Evolutionary conservation across 495 filamentous ascomycete genomes (phyloP), one percentile per base, ranked within the genome.

Genomic region (Aspergillus saccharolyticus): DNA sequence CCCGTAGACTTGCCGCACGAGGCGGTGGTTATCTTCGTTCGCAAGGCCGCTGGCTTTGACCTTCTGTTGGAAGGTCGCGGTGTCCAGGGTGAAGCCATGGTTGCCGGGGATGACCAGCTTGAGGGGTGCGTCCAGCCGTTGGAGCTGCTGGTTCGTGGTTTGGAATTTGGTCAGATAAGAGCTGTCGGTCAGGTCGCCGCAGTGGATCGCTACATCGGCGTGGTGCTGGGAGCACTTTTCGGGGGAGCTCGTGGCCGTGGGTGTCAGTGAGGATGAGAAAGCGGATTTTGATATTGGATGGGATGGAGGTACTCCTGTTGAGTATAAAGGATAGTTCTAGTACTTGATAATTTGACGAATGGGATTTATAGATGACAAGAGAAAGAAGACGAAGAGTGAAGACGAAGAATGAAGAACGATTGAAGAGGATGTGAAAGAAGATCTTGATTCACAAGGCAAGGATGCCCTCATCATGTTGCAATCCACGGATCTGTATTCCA

Each of bases 81-180:
- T 62, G 53, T 90, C 86, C 42, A 90, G 74, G 0, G 81, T 80
- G 49, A 85, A 80, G 57, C 89, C 86, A 58, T 89, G 87, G 64
- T 90, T 89, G 0, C 87, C 86, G 15, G 87, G 81, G 44, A 90
- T 89, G 17, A 86, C 81, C 8, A 90, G 68, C 52, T 89, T 90
- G 4, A 89, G 69, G 3, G 83, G 80, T 0, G 86, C 85, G 10
- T 83, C 63, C 48, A 85, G 72, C 1, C 52, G 53, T 3, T 68
- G 56, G 0, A 91, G 70, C 45, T 84, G 71, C 12, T 70, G 48
- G 15, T 90, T 67, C 0, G 75, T 63, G 0, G 65, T 55, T 24
- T 64, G 66, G 62, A 79, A 87, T 57, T 88, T 80, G 2, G 74
- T 57, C 5, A 87, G 33, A 18, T 78, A 76, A 0, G 85, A 87